These are phyloP conservation scores for Botrytis aclada DNA, from an alignment of 2,329 filamentous ascomycete genomes.

Conservation along the genomic window DNA sequence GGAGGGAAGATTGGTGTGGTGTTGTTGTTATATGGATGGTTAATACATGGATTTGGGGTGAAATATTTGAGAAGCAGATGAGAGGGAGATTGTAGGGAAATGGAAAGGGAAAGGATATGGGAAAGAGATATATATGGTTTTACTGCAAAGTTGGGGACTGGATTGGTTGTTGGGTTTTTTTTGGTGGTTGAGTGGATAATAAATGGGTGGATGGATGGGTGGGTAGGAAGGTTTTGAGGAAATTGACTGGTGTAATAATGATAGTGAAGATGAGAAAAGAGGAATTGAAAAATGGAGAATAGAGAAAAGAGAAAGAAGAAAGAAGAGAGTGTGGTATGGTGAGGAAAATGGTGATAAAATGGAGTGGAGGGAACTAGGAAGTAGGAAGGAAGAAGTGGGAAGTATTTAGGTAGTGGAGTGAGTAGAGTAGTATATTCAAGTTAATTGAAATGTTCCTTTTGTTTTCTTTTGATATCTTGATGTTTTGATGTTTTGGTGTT, in stretches of 20 bases:
- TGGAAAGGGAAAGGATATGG: neutral
- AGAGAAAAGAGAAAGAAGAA: neutral
- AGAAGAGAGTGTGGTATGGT: no score
- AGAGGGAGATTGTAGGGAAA: neutral
- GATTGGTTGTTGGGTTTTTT: neutral
- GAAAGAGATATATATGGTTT: neutral
- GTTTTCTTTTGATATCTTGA: neutral
- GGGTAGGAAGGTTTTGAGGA: neutral
- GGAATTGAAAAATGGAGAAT: neutral
- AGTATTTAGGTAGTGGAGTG: neutral
- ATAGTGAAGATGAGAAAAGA: neutral
- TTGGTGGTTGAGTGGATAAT: constrained; percentile 9
- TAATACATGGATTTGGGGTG: neutral
- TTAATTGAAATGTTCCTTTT: constrained; percentile 4
- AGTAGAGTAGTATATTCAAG: neutral
- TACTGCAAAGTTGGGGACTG: neutral
- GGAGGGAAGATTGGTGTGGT: constrained; percentile 1
- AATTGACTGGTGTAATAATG: constrained; percentile 14
- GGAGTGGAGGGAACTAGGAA: neutral
- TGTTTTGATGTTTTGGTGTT: no score
- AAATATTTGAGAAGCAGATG: constrained; percentile 1
- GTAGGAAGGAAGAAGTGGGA: neutral
- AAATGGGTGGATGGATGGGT: neutral
- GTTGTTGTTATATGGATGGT: neutral
- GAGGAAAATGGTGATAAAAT: neutral